Percentiles rank a stretch among this genome's conserved stretches.
phyloP scores from a whole-genome alignment of 225 moss, liverwort and hornwort genomes.

The Antitrichia curtipendula region DNA sequence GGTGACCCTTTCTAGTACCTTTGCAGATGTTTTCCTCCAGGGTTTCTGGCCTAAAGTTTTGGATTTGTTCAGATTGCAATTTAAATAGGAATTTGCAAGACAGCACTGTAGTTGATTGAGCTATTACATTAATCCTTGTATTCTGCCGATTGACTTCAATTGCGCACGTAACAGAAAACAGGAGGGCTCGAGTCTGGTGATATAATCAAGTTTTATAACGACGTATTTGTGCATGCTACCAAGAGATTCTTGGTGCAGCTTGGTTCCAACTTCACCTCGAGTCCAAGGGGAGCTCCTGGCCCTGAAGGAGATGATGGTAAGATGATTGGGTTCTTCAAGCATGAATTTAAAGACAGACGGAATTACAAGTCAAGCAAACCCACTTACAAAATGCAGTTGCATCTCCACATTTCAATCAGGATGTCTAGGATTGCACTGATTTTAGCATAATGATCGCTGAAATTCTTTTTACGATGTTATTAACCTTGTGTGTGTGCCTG shows the following conservation, averaged over 20 bases:
- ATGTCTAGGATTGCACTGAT: neutral
- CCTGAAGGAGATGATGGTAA: slow-evolving; percentile 52
- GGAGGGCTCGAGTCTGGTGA: slow-evolving; percentile 79
- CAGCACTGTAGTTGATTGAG: neutral
- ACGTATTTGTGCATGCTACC: slow-evolving; percentile 78
- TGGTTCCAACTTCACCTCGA: slow-evolving; percentile 26
- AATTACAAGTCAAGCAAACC: neutral
- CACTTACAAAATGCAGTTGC: neutral
- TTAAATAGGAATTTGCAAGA: neutral
- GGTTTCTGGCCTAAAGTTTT: neutral
- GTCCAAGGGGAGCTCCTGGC: slow-evolving; percentile 24
- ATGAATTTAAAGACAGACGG: neutral
- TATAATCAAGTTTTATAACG: slow-evolving; percentile 93
- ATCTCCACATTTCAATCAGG: neutral
- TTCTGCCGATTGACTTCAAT: neutral
- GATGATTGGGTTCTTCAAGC: neutral
- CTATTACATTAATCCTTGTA: neutral
- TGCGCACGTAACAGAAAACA: slow-evolving; percentile 39
- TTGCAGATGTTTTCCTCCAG: neutral
- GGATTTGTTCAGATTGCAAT: neutral
- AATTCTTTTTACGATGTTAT: neutral
- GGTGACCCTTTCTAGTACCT: neutral
- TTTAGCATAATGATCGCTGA: neutral
- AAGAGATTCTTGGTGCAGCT: slow-evolving; percentile 73
- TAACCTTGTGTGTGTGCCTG: neutral